A percentile compares a stretch with the other conserved stretches of the same genome.
phyloP scores from a whole-genome alignment of 2,329 filamentous ascomycete genomes.

The Cephalotrichum gorgonifer region DNA sequence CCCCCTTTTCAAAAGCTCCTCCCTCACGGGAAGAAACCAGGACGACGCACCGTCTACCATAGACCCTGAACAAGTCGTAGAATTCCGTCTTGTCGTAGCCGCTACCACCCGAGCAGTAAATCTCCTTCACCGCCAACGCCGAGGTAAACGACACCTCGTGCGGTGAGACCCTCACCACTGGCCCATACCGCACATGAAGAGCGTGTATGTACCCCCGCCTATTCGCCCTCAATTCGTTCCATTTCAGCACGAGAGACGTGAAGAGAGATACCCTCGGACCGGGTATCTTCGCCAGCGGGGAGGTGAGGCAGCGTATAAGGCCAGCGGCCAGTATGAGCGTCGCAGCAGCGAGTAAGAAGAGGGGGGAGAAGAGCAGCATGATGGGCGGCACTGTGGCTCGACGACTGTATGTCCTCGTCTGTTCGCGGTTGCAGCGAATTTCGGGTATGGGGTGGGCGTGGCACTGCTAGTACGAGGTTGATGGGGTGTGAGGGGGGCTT shows the following conservation, averaged over 20 bases:
- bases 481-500: background rate
- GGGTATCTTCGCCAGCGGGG: conserved; percentile 29
- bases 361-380: conserved; percentile 15
- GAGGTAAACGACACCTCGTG: conserved; percentile 51
- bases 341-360: conserved; percentile 13
- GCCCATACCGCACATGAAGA: conserved; percentile 46
- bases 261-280: conserved; percentile 37
- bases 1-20: no score
- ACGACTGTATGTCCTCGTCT: background rate
- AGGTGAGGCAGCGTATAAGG: conserved; percentile 17
- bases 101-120: conserved; percentile 51
- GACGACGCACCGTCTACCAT: conserved; percentile 35
- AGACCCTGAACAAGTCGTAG: conserved; percentile 50
- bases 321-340: conserved; percentile 14
- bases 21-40: no score
- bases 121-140: conserved; percentile 46
- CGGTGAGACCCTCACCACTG: conserved; percentile 45
- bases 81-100: conserved; percentile 58
- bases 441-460: background rate
- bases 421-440: background rate
- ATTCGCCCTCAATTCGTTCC: conserved; percentile 42
- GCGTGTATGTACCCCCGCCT: conserved; percentile 46
- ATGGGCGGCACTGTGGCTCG: background rate
- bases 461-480: background rate
- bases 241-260: conserved; percentile 40